A percentile compares a stretch with the other conserved stretches of the same genome.
Evolutionary conservation across 768 basidiomycete genomes (phyloP).

Genomic region (Mycena floridula): DNA sequence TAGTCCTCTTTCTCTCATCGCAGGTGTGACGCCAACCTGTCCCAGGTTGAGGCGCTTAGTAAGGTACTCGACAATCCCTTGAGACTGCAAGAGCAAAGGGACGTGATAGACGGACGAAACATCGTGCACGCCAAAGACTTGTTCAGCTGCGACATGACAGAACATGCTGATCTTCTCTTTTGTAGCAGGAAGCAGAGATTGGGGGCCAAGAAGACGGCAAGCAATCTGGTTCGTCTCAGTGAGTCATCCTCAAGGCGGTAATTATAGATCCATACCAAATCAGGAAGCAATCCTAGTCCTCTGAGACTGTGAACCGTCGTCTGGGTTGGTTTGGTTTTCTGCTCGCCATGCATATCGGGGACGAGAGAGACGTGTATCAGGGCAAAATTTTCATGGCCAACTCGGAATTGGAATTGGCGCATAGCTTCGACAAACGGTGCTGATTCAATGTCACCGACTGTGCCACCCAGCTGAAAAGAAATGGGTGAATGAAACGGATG

Average conservation of each 20-base stretch:
- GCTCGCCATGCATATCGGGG: constrained; percentile 98
- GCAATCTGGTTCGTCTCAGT: too few relatives aligned
- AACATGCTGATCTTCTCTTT: constrained; percentile 99
- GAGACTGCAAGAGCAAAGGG: constrained; percentile 83
- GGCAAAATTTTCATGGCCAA: constrained; percentile 94
- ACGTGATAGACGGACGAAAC: constrained; percentile 97
- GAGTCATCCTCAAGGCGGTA: background rate
- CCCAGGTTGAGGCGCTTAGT: constrained; percentile 74
- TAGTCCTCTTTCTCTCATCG: constrained; percentile 55
- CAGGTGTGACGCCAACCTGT: constrained; percentile 43
- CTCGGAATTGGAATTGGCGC: constrained; percentile 99
- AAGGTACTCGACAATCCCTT: constrained; percentile 87
- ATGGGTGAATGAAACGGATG: background rate
- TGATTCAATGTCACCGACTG: constrained; percentile 97
- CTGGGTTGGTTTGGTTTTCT: constrained; percentile 99
- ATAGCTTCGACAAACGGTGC: constrained; percentile 98
- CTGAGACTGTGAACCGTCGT: constrained; percentile 92
- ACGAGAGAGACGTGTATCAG: constrained; percentile 96
- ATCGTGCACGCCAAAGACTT: constrained; percentile 94
- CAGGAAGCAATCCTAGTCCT: constrained; percentile 88
- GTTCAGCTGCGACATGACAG: constrained; percentile 87
- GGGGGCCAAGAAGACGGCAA: constrained; percentile 76
- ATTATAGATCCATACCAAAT: constrained; percentile 57
- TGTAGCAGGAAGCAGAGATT: constrained; percentile 77
- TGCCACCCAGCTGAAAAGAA: constrained; percentile 91